These are phyloP conservation scores for Dothideomycetes sp. DNA, from an alignment of 2,329 filamentous ascomycete genomes.

Conservation along the genomic window DNA sequence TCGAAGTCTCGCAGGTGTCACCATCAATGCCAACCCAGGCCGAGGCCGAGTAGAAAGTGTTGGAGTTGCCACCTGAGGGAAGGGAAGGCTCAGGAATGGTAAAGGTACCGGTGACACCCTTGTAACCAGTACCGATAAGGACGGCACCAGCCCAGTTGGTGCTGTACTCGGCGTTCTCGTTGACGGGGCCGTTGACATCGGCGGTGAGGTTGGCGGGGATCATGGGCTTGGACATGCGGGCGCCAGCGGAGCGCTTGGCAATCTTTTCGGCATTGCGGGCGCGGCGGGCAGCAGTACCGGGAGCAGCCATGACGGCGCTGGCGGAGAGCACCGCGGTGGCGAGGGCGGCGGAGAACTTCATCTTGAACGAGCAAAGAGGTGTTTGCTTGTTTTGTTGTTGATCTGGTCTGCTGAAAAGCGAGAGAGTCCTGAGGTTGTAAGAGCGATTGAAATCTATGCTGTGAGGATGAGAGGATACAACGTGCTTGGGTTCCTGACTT, in stretches of 20 bases:
- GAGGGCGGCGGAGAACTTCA: conserved; percentile 38
- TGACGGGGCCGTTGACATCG: conserved; percentile 22
- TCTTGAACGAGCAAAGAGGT: conserved; percentile 19
- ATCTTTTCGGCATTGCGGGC: conserved; percentile 14
- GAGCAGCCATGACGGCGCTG: conserved; percentile 33
- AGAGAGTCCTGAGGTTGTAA: background rate
- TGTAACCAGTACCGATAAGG: conserved; percentile 41
- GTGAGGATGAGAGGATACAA: background rate
- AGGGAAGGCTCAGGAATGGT: conserved; percentile 40
- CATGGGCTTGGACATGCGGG: conserved; percentile 20
- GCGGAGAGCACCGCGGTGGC: conserved; percentile 28
- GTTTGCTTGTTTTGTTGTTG: background rate
- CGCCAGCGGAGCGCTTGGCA: conserved; percentile 17
- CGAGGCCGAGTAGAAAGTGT: conserved; percentile 33
- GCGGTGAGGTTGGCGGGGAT: conserved; percentile 16
- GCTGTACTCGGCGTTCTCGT: conserved; percentile 37
- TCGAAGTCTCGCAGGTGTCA: conserved; percentile 42
- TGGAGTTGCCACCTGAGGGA: conserved; percentile 25
- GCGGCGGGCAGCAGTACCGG: conserved; percentile 31
- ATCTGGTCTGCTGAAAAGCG: background rate
- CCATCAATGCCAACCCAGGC: conserved; percentile 55
- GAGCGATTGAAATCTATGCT: background rate
- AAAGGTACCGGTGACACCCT: conserved; percentile 42
- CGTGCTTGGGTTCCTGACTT: background rate
- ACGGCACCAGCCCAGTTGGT: conserved; percentile 52